phyloP scores from a whole-genome alignment of 768 basidiomycete species.

The Suillus sp. region DNA sequence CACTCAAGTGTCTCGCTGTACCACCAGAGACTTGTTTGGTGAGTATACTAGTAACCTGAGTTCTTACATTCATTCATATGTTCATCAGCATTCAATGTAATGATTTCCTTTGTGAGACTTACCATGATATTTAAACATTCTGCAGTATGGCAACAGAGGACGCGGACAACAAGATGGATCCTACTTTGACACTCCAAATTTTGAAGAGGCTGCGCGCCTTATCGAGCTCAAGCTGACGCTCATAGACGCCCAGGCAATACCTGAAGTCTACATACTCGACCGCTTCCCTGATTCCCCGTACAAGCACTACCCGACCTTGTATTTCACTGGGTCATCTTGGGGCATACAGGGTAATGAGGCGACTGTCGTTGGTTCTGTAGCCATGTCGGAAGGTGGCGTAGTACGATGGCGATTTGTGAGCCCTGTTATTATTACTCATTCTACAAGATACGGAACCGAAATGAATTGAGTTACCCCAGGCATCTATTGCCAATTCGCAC shows the following conservation, averaged over 20 bases:
- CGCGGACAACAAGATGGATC: conserved; percentile 29
- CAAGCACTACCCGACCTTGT: conserved; percentile 43
- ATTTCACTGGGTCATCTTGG: conserved; percentile 49
- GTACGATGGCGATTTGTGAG: conserved; percentile 66
- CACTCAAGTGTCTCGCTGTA: conserved; percentile 13
- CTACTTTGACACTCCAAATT: conserved; percentile 54
- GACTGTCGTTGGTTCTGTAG: conserved; percentile 50
- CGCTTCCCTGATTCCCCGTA: conserved; percentile 26
- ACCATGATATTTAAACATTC: conserved; percentile 12
- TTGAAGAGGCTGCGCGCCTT: conserved; percentile 67
- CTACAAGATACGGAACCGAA: conserved; percentile 7
- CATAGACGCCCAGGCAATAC: conserved; percentile 34
- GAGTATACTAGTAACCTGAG: conserved; percentile 8
- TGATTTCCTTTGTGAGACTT: conserved; percentile 12
- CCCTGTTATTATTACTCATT: conserved; percentile 7
- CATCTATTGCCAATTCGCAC: conserved; percentile 51
- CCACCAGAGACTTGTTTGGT: conserved; percentile 29
- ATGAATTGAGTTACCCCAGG: conserved; percentile 37
- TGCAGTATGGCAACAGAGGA: conserved; percentile 25
- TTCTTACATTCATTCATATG: conserved; percentile 1
- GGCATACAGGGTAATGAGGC: conserved; percentile 46
- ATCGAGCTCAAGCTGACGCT: conserved; percentile 58
- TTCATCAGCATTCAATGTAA: conserved; percentile 52
- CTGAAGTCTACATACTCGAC: conserved; percentile 22
- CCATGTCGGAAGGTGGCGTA: conserved; percentile 46